A percentile compares a stretch with the other conserved stretches of the same genome.
phyloP scores from a whole-genome alignment of 345 rosid genomes.

The Zanthoxylum bungeanum region DNA sequence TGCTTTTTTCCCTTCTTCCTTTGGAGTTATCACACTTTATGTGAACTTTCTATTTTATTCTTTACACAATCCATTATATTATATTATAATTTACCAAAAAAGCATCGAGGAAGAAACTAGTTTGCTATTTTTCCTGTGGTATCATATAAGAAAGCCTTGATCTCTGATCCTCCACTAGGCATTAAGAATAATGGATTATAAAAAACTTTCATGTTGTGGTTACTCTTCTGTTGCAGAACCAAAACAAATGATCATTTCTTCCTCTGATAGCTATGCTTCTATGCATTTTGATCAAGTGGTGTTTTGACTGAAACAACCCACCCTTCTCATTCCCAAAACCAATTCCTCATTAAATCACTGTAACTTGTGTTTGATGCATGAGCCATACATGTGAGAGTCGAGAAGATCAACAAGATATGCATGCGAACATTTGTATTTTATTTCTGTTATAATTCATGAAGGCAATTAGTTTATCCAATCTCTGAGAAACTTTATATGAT shows the following conservation, averaged over 20 bases:
- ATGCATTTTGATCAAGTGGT: background rate
- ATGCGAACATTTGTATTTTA: background rate
- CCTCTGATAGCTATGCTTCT: background rate
- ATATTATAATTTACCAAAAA: background rate
- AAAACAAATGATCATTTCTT: background rate
- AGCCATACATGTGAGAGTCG: background rate
- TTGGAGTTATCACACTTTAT: background rate
- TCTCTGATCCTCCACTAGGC: background rate
- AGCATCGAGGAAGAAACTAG: background rate
- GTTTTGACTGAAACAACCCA: background rate
- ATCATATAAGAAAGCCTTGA: background rate
- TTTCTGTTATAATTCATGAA: background rate
- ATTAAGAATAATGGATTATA: background rate
- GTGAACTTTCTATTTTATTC: background rate
- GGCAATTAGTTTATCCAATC: background rate
- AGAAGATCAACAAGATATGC: background rate
- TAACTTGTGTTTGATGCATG: background rate
- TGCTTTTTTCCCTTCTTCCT: background rate
- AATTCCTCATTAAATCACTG: background rate
- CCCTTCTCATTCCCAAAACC: no score
- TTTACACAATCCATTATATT: background rate
- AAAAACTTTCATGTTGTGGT: background rate
- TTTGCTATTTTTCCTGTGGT: background rate
- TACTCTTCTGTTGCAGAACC: background rate
- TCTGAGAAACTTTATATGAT: conserved; percentile 7